Evolutionary conservation across 2,329 filamentous ascomycete genomes (phyloP).

Genomic region (Leptographium wingfieldii): DNA sequence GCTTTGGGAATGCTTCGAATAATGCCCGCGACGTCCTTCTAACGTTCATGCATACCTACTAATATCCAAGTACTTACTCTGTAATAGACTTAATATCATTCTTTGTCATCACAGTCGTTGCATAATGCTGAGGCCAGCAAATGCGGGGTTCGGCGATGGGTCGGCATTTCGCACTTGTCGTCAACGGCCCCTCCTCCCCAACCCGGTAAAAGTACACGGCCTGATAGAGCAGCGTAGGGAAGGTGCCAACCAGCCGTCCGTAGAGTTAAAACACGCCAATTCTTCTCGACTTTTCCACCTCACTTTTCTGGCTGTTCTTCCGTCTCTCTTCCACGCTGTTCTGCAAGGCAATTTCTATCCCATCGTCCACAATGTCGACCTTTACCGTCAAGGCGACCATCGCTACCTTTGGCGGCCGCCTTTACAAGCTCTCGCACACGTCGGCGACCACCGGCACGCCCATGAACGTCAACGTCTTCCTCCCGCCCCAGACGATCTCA

Average conservation of each 20-base stretch:
- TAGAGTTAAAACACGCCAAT: background rate
- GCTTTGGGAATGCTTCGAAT: background rate
- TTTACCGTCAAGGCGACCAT: slow-evolving; percentile 87
- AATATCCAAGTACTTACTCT: background rate
- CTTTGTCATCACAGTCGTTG: background rate
- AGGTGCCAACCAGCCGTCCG: background rate
- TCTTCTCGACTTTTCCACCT: background rate
- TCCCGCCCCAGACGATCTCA: slow-evolving; percentile 57
- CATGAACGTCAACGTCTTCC: slow-evolving; percentile 87
- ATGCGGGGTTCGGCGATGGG: slow-evolving; percentile 1
- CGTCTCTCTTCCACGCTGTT: background rate
- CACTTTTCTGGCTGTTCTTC: no score
- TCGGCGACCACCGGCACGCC: slow-evolving; percentile 68
- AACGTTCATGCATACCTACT: background rate
- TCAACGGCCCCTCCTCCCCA: background rate
- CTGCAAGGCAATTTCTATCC: background rate
- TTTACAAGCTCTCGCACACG: slow-evolving; percentile 85
- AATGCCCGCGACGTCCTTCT: background rate
- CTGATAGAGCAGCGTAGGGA: background rate
- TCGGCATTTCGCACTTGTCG: background rate
- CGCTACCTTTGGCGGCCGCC: slow-evolving; percentile 81
- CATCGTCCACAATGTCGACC: slow-evolving; percentile 42
- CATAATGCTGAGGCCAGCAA: background rate
- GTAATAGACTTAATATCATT: background rate
- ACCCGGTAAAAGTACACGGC: background rate